Percentiles rank a stretch among this genome's conserved stretches.
phyloP scores from a whole-genome alignment of 1,284 basidiomycete species.

The Cutaneotrichosporon spelunceum region DNA sequence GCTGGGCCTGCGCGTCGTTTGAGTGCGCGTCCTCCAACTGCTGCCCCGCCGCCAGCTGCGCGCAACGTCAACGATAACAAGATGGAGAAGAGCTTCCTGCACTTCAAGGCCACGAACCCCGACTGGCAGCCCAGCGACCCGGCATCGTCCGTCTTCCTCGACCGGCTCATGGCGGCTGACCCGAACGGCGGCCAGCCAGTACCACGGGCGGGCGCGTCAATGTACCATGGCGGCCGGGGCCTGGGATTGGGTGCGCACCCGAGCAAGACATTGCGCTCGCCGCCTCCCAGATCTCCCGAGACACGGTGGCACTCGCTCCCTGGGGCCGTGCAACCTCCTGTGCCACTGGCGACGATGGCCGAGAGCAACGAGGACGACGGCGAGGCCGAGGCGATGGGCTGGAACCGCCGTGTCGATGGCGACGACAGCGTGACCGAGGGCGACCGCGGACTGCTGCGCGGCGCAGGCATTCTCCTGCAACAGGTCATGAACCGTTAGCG shows the following conservation, averaged over 20 bases:
- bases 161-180: constrained; percentile 65
- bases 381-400: constrained; percentile 26
- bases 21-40: background rate
- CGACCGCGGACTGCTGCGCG: constrained; percentile 34
- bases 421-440: constrained; percentile 24
- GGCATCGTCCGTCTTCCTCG: constrained; percentile 77
- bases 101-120: constrained; percentile 92
- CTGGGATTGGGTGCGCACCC: constrained; percentile 12
- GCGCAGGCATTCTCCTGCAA: constrained; percentile 45
- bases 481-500: constrained; percentile 43
- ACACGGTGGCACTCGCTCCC: constrained; percentile 1
- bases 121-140: constrained; percentile 90
- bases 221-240: constrained; percentile 22
- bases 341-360: constrained; percentile 23
- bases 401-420: constrained; percentile 21
- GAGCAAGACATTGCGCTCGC: background rate
- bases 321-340: background rate
- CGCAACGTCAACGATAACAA: constrained; percentile 70
- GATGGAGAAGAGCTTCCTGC: constrained; percentile 97
- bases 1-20: background rate
- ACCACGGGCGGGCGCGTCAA: constrained; percentile 9
- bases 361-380: constrained; percentile 24
- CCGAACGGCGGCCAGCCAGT: background rate
- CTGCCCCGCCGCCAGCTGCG: background rate
- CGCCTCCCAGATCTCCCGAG: background rate